phyloP scores from a whole-genome alignment of 139 green algal genomes.

The Micractinium sp. region DNA sequence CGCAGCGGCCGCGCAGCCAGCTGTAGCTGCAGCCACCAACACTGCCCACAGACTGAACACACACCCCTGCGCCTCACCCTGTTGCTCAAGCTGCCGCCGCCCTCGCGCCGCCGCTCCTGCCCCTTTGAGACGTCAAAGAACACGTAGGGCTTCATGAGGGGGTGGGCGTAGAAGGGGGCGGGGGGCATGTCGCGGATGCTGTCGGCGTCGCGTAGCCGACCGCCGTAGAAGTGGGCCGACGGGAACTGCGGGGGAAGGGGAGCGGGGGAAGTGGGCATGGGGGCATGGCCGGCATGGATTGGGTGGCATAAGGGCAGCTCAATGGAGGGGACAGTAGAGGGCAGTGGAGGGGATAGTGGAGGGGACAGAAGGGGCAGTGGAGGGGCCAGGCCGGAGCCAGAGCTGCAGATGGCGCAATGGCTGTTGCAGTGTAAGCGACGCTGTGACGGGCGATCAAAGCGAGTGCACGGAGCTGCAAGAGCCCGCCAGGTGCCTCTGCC shows the following conservation, averaged over 20 bases:
- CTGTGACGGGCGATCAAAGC: too few species aligned
- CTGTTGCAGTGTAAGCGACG: too few species aligned
- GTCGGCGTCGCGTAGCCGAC: conserved; percentile 56
- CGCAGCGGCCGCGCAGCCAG: too few species aligned
- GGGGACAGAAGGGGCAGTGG: too few species aligned
- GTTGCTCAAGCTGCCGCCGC: conserved; percentile 56
- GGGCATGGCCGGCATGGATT: not conserved
- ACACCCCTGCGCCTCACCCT: conserved; percentile 10
- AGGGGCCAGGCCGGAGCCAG: too few species aligned
- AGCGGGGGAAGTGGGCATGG: conserved; percentile 59
- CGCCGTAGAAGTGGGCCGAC: conserved; percentile 83
- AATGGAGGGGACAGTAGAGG: too few species aligned
- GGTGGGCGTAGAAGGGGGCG: conserved; percentile 56
- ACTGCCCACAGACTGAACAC: too few species aligned
- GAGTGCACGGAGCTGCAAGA: too few species aligned
- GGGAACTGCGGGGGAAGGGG: conserved; percentile 66
- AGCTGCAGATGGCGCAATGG: too few species aligned
- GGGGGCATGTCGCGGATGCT: conserved; percentile 38
- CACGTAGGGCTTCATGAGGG: conserved; percentile 85
- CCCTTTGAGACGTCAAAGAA: conserved; percentile 87
- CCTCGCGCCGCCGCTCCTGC: conserved; percentile 46
- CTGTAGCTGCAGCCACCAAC: not conserved
- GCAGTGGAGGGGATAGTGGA: too few species aligned
- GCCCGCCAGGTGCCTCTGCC: too few species aligned
- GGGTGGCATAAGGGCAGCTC: not conserved